A percentile compares a stretch with the other conserved stretches of the same genome.
Evolutionary conservation across 768 basidiomycete species (phyloP).

Genomic region (Xerocomellus chrysenteron): DNA sequence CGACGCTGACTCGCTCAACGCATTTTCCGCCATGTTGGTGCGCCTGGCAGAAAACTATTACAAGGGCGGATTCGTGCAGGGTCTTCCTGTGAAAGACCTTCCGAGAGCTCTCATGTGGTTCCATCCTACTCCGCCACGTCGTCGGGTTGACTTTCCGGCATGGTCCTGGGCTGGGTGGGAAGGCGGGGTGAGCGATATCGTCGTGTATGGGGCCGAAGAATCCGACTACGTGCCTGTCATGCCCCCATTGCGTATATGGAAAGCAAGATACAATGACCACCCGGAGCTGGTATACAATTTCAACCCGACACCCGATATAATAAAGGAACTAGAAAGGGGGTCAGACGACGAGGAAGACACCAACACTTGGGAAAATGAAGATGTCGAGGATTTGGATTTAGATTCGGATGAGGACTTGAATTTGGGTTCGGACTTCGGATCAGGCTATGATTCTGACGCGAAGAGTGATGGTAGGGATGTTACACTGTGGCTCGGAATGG

Average conservation of each 20-base stretch:
- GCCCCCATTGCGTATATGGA: slow-evolving; percentile 15
- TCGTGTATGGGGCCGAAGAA: background rate
- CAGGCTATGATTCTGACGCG: background rate
- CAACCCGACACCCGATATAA: no score
- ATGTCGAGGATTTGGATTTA: background rate
- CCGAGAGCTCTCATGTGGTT: slow-evolving; percentile 13
- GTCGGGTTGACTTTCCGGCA: background rate
- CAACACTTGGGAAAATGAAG: background rate
- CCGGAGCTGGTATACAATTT: slow-evolving; percentile 9
- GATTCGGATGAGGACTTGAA: no score
- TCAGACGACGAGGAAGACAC: background rate
- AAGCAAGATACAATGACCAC: background rate
- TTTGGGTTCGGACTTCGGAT: background rate
- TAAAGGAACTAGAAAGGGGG: background rate
- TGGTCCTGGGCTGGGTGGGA: slow-evolving; percentile 19
- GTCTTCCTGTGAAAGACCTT: slow-evolving; percentile 8
- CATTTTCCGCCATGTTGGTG: slow-evolving; percentile 13
- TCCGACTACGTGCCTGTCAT: background rate
- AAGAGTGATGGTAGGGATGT: background rate
- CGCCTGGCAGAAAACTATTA: background rate
- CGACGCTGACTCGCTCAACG: slow-evolving; percentile 13
- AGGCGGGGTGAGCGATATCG: background rate
- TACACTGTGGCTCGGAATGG: background rate
- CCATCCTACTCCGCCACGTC: slow-evolving; percentile 1
- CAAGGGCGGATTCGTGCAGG: no score